Conservation (phyloP, 2,329 filamentous ascomycete species). For the Trematosphaeria pertusa region DNA sequence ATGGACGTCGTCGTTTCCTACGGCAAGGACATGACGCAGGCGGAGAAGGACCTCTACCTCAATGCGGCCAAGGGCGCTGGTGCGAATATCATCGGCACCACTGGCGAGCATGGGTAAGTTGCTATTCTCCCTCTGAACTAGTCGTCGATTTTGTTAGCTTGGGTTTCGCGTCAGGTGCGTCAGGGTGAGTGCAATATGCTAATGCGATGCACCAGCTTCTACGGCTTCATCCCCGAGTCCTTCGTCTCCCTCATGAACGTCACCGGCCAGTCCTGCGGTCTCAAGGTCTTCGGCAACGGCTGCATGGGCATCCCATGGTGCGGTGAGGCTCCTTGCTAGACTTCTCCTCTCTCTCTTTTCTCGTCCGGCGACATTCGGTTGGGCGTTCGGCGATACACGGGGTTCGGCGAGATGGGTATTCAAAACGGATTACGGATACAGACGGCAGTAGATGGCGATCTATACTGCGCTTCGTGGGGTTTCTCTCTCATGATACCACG, state of each 20-base stretch:
- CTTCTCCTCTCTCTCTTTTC: not conserved
- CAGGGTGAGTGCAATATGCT: not conserved
- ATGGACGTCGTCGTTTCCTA: slow-evolving; percentile 26
- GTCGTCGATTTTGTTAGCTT: not conserved
- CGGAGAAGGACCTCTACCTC: slow-evolving; percentile 12
- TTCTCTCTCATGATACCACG: too few relatives aligned
- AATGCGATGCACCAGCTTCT: slow-evolving; percentile 15
- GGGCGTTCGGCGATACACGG: not conserved
- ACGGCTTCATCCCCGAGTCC: slow-evolving; percentile 20
- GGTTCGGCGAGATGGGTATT: not conserved
- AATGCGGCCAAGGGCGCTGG: slow-evolving; percentile 20
- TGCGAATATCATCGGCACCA: slow-evolving; percentile 14
- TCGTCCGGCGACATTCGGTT: not conserved
- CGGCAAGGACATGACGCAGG: slow-evolving; percentile 4
- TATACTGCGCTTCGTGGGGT: not conserved
- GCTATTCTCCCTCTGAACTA: not conserved
- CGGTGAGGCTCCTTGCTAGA: slow-evolving; percentile 29
- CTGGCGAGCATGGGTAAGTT: slow-evolving; percentile 20
- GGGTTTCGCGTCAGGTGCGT: not conserved
- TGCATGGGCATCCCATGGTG: slow-evolving; percentile 29
- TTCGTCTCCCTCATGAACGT: slow-evolving; percentile 21
- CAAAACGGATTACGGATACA: not conserved
- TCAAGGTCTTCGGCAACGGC: slow-evolving; percentile 20
- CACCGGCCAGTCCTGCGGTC: slow-evolving; percentile 13
- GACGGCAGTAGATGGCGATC: not conserved